Evolutionary conservation across 192 early-diverging fungal genomes (phyloP), one percentile per base, ranked within the genome.

Genomic region (Chytriomyces hyalinus): DNA sequence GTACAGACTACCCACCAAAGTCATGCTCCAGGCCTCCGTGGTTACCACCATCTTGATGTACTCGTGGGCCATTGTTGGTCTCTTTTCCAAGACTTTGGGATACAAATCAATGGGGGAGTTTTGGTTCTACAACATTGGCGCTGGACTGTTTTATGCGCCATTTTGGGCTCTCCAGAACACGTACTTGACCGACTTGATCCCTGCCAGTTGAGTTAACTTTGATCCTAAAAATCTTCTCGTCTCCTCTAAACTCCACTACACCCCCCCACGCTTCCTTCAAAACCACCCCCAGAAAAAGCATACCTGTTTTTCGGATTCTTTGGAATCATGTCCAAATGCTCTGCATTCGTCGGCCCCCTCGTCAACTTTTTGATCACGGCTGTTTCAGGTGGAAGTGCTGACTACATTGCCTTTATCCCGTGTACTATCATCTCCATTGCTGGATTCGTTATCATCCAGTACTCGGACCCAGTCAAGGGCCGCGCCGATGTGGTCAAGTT

Each of bases 251-350:
- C 36, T 3, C 36, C 36, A 36, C 0, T 4, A 36, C 36, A 36
- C 36, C 4, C 24, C 24, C 24, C 24, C 24, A 26, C 24, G 36
- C 36, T 36, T 36, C 36, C 36, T 36, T 36, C 36, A 36, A 36
- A 26, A 36, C 36, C 36, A 36, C 36, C 36, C 36, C 36, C 36
- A 36, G 36, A 57, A 43, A 82, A 80, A 50, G 81, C 81, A 49
- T 80, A 84, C 66, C 59, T 84, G 47, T 84, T 84, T 47, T 84
- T 84, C 50, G 75, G 77, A 17, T 49, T 84, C 13, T 84, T 84
- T 71, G 82, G 82, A 53, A 80, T 84, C 49, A 75, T 67, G 47
- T 78, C 78, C 67, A 81, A 82, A 43, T 77, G 67, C 11, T 81
- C 79, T 43, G 78, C 82, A 15, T 81, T 79, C 61, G 80, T 84